A percentile compares a stretch with the other conserved stretches of the same genome.
phyloP scores from a whole-genome alignment of 2,329 filamentous ascomycete genomes.

The Aureobasidium sp. region DNA sequence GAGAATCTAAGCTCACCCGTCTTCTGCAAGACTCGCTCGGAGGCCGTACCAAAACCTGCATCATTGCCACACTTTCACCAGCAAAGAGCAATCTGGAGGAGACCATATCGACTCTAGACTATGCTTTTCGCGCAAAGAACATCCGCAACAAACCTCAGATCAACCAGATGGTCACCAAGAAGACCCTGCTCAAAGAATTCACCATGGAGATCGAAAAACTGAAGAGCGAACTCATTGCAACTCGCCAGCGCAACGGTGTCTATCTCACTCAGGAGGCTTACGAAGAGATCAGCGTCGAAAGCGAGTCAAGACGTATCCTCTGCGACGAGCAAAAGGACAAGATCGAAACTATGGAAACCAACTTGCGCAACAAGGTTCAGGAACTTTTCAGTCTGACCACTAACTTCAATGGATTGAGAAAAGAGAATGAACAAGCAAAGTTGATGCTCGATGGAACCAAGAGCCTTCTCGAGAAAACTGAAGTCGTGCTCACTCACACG shows the following conservation, averaged over 20 bases:
- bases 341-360: conserved; percentile 85
- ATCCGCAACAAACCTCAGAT: conserved; percentile 97
- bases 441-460: conserved; percentile 70
- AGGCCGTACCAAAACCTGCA: conserved; percentile 94
- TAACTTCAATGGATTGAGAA: conserved; percentile 80
- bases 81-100: conserved; percentile 94
- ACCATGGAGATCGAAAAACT: conserved; percentile 89
- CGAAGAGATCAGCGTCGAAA: conserved; percentile 85
- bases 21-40: conserved; percentile 94
- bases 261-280: conserved; percentile 85
- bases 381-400: conserved; percentile 82
- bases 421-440: conserved; percentile 76
- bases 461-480: conserved; percentile 76
- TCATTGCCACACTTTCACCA: conserved; percentile 93
- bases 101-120: conserved; percentile 95
- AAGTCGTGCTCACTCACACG: conserved; percentile 72
- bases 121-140: conserved; percentile 96
- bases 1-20: conserved; percentile 93
- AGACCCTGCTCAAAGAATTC: conserved; percentile 83
- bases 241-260: conserved; percentile 87
- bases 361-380: conserved; percentile 86
- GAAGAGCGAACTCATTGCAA: conserved; percentile 88
- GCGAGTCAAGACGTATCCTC: conserved; percentile 83
- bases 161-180: conserved; percentile 88
- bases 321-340: conserved; percentile 88